Percentiles rank a stretch among this genome's conserved stretches.
These are phyloP conservation scores for Synchytrium microbalum DNA, from an alignment of 371 early-diverging fungal genomes.

Conservation along the genomic window DNA sequence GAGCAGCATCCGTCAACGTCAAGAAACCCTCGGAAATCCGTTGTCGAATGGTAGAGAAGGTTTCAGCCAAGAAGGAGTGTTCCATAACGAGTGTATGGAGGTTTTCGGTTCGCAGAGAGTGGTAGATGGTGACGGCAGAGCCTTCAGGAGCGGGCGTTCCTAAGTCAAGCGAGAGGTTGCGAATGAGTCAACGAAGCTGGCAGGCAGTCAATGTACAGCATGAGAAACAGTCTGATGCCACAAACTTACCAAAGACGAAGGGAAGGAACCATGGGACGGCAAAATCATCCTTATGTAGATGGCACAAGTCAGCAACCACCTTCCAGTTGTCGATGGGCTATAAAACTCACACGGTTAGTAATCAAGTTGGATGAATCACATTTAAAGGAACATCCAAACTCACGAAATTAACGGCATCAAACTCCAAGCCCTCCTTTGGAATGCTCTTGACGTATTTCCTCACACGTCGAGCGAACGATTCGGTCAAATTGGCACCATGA, in stretches of 20 bases:
- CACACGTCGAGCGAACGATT: conserved; percentile 11
- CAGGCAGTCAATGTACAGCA: too few species aligned
- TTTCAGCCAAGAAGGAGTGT: conserved; percentile 11
- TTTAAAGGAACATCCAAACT: too few species aligned
- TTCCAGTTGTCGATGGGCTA: too few species aligned
- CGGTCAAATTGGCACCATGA: conserved; percentile 12
- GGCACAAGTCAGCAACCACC: too few species aligned
- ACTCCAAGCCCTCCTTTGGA: conserved; percentile 8
- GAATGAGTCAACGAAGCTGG: too few species aligned
- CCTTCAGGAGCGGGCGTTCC: conserved; percentile 14
- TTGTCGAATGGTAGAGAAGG: conserved; percentile 14
- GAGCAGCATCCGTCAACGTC: conserved; percentile 3
- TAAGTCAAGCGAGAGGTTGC: too few species aligned
- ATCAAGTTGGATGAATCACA: too few species aligned
- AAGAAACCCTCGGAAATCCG: conserved; percentile 9
- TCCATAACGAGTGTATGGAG: background rate
- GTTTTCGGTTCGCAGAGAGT: conserved; percentile 8
- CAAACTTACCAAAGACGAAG: too few species aligned
- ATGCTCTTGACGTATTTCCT: conserved; percentile 8
- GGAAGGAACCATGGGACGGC: too few species aligned
- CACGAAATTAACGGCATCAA: conserved; percentile 14
- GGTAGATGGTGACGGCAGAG: conserved; percentile 9
- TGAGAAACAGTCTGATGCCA: too few species aligned
- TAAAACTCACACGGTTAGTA: too few species aligned
- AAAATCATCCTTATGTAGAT: too few species aligned